Base-by-base conservation (phyloP, 73 alveolate species). In the Effrenium voratum region DNA sequence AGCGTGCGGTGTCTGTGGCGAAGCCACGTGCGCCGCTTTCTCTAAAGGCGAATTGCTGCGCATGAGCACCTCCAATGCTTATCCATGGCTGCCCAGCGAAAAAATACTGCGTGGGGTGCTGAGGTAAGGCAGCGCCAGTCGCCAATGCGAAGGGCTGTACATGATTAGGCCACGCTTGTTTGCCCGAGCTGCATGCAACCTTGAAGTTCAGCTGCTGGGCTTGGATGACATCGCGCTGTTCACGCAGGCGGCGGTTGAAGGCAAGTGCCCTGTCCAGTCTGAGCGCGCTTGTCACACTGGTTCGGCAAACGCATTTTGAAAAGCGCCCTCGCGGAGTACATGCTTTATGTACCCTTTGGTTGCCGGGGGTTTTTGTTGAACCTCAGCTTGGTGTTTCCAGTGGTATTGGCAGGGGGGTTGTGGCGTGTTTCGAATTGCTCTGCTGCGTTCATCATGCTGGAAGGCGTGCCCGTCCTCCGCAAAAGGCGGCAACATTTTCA, bases 101-200 rank as follows among this genome's bases (percentile, higher is more conserved):
- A 45, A 41, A 63, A 36, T 26, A 16, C 63, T 63, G 43, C 38
- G 28, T 12, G 19, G 43, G 3, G 88, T 77, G 10, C 59, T 63
- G 4, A 77, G 63, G 43, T 41, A 77, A 12, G 43, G 43, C 41
- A 45, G 66, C 88, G 43, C 1, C 43, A 77, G 49, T 36, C 60
- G 57, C 88, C 88, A 77, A 40, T 77, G 38, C 10, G 66, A 22
- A 12, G 59, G 88, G 43, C 63, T 77, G 88, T 77, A 45, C 12
- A 77, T 43, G 88, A 41, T 77, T 5, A 63, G 63, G 43, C 88
- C 88, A 4, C 2, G 40, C 2, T 28, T 13, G 40, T 41, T 59
- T 2, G 60, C 12, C 87, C 30, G 34, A 15, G 30, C 60, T 36
- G 60, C 40, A 76, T 40, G 87, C 87, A 40, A 41, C 19, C 87